phyloP scores from a whole-genome alignment of 2,329 filamentous ascomycete species.

The Cercospora beticola region DNA sequence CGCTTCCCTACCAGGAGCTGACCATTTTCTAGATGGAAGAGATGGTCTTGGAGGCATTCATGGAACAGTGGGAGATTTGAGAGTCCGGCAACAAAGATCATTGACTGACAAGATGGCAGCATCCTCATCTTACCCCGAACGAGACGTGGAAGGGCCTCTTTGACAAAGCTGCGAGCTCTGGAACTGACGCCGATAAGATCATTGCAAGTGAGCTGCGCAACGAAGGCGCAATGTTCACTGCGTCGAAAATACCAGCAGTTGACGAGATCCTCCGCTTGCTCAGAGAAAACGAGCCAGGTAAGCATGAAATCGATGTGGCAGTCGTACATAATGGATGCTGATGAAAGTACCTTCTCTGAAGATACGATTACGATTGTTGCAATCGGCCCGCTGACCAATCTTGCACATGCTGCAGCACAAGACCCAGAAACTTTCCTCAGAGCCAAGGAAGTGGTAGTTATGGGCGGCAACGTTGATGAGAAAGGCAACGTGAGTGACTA shows the following conservation, averaged over 20 bases:
- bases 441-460: constrained; percentile 88
- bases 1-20: constrained; percentile 5
- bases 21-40: constrained; percentile 42
- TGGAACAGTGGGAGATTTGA: constrained; percentile 38
- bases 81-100: neutral
- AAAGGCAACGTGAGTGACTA: constrained; percentile 65
- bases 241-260: constrained; percentile 72
- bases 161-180: constrained; percentile 35
- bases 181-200: constrained; percentile 35
- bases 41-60: constrained; percentile 53
- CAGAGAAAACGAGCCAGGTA: constrained; percentile 67
- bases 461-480: constrained; percentile 82
- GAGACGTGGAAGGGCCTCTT: constrained; percentile 52
- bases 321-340: neutral
- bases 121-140: constrained; percentile 49
- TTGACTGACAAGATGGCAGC: constrained; percentile 34
- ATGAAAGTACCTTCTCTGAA: neutral
- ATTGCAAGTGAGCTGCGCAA: constrained; percentile 41
- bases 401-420: constrained; percentile 82
- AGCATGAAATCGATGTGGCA: neutral
- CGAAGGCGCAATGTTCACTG: constrained; percentile 62
- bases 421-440: constrained; percentile 87
- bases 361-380: constrained; percentile 88
- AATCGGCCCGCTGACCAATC: constrained; percentile 88
- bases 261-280: constrained; percentile 88